These are phyloP conservation scores for Sicyos edulis DNA, from an alignment of 306 rosid species.

Conservation along the genomic window DNA sequence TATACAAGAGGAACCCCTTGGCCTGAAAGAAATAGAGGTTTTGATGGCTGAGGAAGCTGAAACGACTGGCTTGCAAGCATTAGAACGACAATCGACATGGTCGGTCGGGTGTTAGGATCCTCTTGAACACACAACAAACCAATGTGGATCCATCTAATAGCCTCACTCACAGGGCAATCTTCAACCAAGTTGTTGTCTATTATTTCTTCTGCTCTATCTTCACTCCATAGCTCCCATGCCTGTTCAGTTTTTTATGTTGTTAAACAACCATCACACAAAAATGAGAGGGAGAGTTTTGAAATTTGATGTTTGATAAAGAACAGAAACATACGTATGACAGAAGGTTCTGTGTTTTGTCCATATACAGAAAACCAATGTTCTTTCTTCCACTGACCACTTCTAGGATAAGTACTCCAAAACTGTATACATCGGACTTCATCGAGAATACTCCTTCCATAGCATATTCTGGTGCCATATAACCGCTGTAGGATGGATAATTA, in stretches of 20 bases:
- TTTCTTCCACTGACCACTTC: constrained; percentile 3
- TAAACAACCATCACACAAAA: background rate
- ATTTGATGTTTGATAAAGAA: background rate
- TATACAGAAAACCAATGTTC: background rate
- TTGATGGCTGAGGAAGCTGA: constrained; percentile 3
- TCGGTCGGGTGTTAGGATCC: constrained; percentile 26
- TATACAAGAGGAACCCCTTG: background rate
- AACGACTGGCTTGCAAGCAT: constrained; percentile 20
- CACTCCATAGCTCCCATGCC: constrained; percentile 35
- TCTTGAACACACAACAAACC: constrained; percentile 31
- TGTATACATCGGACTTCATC: background rate
- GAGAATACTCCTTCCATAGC: constrained; percentile 9
- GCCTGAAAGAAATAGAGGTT: constrained; percentile 6
- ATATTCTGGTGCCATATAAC: constrained; percentile 10
- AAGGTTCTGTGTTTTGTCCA: constrained; percentile 1
- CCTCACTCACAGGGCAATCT: constrained; percentile 22
- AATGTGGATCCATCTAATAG: constrained; percentile 28
- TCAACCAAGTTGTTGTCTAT: constrained; percentile 20
- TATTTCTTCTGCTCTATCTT: constrained; percentile 16
- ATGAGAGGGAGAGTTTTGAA: background rate
- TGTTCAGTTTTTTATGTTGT: background rate
- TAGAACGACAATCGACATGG: constrained; percentile 26
- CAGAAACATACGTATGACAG: background rate
- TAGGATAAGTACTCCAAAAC: constrained; percentile 7
- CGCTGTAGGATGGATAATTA: background rate